Evolutionary conservation across 768 basidiomycete genomes (phyloP).

Genomic region (Erythrobasidium yunnanense): DNA sequence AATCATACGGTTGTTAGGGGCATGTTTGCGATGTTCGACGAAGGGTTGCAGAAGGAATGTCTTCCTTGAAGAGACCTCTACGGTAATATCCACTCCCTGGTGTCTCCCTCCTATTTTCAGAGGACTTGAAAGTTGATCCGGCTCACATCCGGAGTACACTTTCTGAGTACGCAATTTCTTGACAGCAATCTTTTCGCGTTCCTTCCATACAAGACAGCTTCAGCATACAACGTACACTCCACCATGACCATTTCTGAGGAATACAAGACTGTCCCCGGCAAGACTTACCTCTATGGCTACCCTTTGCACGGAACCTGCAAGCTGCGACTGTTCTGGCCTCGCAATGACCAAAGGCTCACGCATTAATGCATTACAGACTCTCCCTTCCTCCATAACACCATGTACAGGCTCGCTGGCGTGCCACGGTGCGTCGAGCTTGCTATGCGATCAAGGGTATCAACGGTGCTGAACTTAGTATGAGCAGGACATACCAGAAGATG

Average conservation of each 20-base stretch:
- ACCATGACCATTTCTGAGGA: neutral
- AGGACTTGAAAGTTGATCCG: too few species aligned
- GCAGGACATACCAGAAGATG: conserved; percentile 31
- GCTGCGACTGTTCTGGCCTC: too few species aligned
- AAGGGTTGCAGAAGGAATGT: too few species aligned
- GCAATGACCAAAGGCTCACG: too few species aligned
- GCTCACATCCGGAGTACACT: too few species aligned
- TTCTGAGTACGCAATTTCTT: too few species aligned
- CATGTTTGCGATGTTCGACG: too few species aligned
- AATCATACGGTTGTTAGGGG: neutral
- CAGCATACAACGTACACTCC: neutral
- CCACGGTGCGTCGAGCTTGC: neutral
- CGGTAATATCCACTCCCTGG: too few species aligned
- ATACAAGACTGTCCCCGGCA: neutral
- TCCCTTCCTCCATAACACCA: conserved; percentile 38
- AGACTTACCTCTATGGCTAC: neutral
- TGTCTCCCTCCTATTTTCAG: too few species aligned
- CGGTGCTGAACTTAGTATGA: neutral
- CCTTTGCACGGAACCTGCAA: neutral
- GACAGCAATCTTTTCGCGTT: neutral
- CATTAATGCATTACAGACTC: conserved; percentile 27
- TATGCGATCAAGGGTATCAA: neutral
- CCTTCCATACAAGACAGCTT: neutral
- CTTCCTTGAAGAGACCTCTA: too few species aligned
- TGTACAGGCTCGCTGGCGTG: conserved; percentile 33